Base-by-base conservation (phyloP, 768 basidiomycete genomes). In the Suillus placidus region DNA sequence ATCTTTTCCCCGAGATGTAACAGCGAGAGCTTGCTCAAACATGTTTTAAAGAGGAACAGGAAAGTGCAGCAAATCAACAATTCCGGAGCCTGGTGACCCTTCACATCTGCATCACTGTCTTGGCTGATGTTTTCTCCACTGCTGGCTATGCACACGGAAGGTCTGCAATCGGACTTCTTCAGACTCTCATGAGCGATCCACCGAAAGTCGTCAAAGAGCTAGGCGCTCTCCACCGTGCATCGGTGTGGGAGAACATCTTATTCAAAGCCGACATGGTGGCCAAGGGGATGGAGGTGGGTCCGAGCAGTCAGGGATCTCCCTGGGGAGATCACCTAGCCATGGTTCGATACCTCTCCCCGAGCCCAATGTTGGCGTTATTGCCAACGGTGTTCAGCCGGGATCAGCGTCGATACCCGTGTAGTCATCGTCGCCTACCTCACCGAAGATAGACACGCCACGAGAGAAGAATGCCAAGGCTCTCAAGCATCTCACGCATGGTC, bases 101-200 rank as follows among this genome's bases (percentile, higher is more conserved):
- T 35, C 88, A 94, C 69, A 89, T 93, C 49, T 88, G 92, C 23
- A 84, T 94, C 62, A 90, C 90, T 23, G 80, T 96, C 49, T 86
- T 97, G 60, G 91, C 92, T 8, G 95, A 97, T 70, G 88, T 95
- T 20, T 95, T 95, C 76, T 85, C 89, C 6, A 93, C 90, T 37
- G 87, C 92, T 23, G 90, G 91, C 8, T 94, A 91, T 74, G 85
- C 89, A 26, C 93, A 95, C 71, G 89, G 91, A 45, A 86, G 94
- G 64, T 85, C 88, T 34, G 88, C 92, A 1, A 87, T 90, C 12
- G 81, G 87, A 2, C 81, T 96, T 45, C 83, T 97, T 40, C 88
- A 92, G 71, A 88, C 87, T 5, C 77, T 97, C 56, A 89, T 90
- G 83, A 84, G 81, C 26, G 84, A 83, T 30, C 86, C 85, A 30